Evolutionary conservation across 2,329 filamentous ascomycete genomes (phyloP).

Genomic region (Colletotrichum magnum): DNA sequence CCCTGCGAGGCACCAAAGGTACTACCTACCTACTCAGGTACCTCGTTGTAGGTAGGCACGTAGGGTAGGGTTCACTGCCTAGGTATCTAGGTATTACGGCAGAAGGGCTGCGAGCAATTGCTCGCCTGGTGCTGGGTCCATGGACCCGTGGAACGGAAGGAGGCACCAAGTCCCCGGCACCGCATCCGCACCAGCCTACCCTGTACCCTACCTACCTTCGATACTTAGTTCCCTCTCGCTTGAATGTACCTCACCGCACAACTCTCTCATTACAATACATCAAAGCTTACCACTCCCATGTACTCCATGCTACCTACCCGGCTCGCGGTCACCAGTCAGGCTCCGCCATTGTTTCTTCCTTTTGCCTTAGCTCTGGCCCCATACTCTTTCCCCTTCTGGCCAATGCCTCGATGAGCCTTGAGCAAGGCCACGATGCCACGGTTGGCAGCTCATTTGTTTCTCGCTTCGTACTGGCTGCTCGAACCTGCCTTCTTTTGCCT

Average conservation of each 20-base stretch:
- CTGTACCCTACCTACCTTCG: conserved; percentile 14
- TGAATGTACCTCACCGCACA: neutral
- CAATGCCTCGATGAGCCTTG: conserved; percentile 4
- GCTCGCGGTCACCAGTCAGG: conserved; percentile 5
- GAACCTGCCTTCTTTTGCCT: neutral
- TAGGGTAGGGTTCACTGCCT: too few relatives aligned
- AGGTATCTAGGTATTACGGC: too few relatives aligned
- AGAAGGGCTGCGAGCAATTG: too few relatives aligned
- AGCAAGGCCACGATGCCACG: conserved; percentile 6
- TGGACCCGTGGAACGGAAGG: conserved; percentile 10
- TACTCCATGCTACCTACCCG: conserved; percentile 12
- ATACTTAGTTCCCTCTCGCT: neutral
- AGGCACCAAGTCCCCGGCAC: conserved; percentile 29
- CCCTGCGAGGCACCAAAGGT: neutral
- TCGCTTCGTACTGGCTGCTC: neutral
- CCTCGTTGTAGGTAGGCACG: neutral
- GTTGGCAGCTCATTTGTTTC: conserved; percentile 14
- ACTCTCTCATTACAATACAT: neutral
- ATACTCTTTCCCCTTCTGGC: conserved; percentile 21
- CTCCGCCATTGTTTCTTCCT: conserved; percentile 29
- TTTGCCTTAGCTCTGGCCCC: conserved; percentile 14
- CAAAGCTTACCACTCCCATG: neutral
- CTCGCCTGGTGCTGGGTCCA: too few relatives aligned
- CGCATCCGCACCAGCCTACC: conserved; percentile 11
- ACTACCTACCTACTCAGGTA: neutral